These are phyloP conservation scores for Osmanthus fragrans DNA, from an alignment of 257 asterid genomes.

Conservation along the genomic window DNA sequence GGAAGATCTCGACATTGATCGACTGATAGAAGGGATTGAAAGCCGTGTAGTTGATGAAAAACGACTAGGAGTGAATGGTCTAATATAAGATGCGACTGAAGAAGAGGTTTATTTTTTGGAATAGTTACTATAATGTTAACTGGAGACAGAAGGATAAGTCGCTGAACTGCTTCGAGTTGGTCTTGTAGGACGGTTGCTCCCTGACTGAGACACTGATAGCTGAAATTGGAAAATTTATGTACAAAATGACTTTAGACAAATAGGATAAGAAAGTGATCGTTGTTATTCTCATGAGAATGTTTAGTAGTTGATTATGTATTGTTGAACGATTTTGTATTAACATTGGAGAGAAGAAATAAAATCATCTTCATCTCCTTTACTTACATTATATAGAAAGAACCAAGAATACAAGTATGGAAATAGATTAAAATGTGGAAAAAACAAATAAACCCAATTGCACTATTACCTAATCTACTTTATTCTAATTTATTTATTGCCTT, in stretches of 20 bases:
- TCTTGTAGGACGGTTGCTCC: slow-evolving; percentile 59
- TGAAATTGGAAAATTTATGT: slow-evolving; percentile 38
- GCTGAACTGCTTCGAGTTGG: slow-evolving; percentile 76
- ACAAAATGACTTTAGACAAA: not conserved
- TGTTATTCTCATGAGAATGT: too few relatives aligned
- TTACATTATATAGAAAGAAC: too few relatives aligned
- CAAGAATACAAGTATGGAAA: too few relatives aligned
- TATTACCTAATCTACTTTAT: too few relatives aligned
- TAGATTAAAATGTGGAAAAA: too few relatives aligned
- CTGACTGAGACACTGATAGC: slow-evolving; percentile 87
- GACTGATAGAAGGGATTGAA: slow-evolving; percentile 73
- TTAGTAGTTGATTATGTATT: not conserved
- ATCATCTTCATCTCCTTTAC: too few relatives aligned
- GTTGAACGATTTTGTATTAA: too few relatives aligned
- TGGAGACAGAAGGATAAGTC: slow-evolving; percentile 71
- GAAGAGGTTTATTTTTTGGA: slow-evolving; percentile 72
- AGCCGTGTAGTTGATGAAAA: slow-evolving; percentile 76
- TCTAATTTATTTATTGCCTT: too few relatives aligned
- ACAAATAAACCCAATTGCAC: too few relatives aligned
- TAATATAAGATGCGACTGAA: slow-evolving; percentile 87
- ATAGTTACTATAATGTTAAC: slow-evolving; percentile 61
- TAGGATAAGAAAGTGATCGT: too few relatives aligned
- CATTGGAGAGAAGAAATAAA: too few relatives aligned
- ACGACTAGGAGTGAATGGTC: slow-evolving; percentile 85
- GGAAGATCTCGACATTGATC: slow-evolving; percentile 68